Percentiles rank a stretch among this genome's conserved stretches.
These are phyloP conservation scores for Lagerstroemia speciosa DNA, from an alignment of 345 rosid genomes.

Conservation along the genomic window DNA sequence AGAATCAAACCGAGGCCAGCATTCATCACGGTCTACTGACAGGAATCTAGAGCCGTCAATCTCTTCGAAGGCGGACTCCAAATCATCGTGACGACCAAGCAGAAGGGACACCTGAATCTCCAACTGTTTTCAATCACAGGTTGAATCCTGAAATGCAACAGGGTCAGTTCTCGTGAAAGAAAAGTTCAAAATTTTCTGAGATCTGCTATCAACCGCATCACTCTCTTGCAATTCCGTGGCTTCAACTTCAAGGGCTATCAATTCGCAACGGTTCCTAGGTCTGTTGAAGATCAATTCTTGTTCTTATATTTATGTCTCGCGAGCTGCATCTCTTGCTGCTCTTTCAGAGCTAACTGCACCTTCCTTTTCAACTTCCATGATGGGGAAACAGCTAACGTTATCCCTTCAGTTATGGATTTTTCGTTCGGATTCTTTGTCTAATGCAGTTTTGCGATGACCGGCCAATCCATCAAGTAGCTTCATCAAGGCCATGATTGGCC, in stretches of 20 bases:
- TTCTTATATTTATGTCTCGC: neutral
- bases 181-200: neutral
- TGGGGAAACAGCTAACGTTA: neutral
- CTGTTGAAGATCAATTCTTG: neutral
- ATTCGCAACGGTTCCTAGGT: neutral
- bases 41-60: neutral
- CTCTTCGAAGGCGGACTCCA: constrained; percentile 1
- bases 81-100: neutral
- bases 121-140: neutral
- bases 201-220: neutral
- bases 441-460: too few species aligned
- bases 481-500: too few species aligned
- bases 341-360: neutral
- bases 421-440: too few species aligned
- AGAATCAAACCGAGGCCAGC: neutral
- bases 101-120: neutral
- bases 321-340: neutral
- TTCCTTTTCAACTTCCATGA: neutral
- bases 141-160: neutral
- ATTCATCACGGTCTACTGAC: neutral
- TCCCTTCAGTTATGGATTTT: neutral
- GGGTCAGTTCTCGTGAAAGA: neutral
- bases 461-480: too few species aligned
- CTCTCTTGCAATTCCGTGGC: neutral
- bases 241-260: neutral